These are phyloP conservation scores for Aspergillus candidus DNA, from an alignment of 2,329 filamentous ascomycete species.

Conservation along the genomic window DNA sequence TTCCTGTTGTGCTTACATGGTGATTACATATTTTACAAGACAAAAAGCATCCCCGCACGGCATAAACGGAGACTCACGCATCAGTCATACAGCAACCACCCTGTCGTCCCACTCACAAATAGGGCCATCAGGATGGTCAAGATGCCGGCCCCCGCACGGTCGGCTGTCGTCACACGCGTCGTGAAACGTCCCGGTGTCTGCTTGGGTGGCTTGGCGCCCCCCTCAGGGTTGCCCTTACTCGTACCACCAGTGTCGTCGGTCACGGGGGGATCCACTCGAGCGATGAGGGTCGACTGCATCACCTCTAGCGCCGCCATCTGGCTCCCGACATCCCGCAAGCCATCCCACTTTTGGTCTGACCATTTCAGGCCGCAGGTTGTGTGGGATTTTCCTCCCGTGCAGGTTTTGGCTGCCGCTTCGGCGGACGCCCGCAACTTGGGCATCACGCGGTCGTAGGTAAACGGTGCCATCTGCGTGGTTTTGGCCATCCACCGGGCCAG, in stretches of 20 bases:
- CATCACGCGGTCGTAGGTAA: constrained; percentile 46
- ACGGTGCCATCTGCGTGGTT: constrained; percentile 54
- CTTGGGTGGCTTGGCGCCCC: constrained; percentile 15
- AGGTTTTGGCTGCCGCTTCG: constrained; percentile 48
- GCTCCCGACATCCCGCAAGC: constrained; percentile 33
- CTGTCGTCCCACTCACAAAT: constrained; percentile 28
- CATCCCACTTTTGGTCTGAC: constrained; percentile 33
- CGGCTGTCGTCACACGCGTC: constrained; percentile 25
- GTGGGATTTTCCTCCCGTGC: constrained; percentile 42
- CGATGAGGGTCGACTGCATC: constrained; percentile 30
- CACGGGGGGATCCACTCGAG: constrained; percentile 24
- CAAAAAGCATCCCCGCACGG: not conserved
- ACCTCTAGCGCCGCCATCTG: constrained; percentile 37
- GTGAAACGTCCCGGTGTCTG: constrained; percentile 11
- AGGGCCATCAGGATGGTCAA: constrained; percentile 35
- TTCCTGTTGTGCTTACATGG: too few species aligned
- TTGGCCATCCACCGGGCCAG: constrained; percentile 56
- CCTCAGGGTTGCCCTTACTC: constrained; percentile 28
- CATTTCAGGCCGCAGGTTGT: constrained; percentile 38
- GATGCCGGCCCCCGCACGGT: constrained; percentile 40
- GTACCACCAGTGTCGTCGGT: constrained; percentile 27
- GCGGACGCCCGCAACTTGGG: constrained; percentile 51
- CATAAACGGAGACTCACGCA: not conserved
- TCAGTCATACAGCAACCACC: constrained; percentile 34
- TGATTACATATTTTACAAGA: too few species aligned